phyloP scores from a whole-genome alignment of 768 basidiomycete genomes.

The Leccinum variicolor region DNA sequence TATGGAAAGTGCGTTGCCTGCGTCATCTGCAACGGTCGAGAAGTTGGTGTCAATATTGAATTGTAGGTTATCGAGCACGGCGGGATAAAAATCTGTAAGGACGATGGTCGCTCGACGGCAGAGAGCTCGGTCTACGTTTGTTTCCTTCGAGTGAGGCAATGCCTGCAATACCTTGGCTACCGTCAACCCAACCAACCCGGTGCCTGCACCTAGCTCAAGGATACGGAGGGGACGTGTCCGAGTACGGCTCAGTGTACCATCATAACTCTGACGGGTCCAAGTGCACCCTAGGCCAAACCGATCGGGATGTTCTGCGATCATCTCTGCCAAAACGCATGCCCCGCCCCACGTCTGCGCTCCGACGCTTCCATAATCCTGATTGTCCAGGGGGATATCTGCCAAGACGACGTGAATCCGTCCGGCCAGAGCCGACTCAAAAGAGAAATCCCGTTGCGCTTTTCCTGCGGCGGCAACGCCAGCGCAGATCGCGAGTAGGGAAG shows the following conservation, averaged over 20 bases:
- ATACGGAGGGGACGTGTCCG: constrained; percentile 30
- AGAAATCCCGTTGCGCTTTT: constrained; percentile 48
- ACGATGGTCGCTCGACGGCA: constrained; percentile 27
- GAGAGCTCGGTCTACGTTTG: background rate
- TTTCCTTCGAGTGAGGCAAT: background rate
- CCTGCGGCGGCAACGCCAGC: constrained; percentile 66
- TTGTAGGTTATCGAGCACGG: constrained; percentile 45
- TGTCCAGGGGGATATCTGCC: constrained; percentile 66
- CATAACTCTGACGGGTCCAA: background rate
- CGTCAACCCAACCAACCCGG: constrained; percentile 49
- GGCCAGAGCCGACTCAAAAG: constrained; percentile 33
- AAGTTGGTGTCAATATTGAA: constrained; percentile 42
- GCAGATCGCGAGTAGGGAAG: constrained; percentile 60
- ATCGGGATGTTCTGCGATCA: constrained; percentile 56
- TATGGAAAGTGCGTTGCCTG: constrained; percentile 15
- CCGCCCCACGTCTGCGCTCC: constrained; percentile 91
- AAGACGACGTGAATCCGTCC: constrained; percentile 41
- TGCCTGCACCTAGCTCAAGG: constrained; percentile 58
- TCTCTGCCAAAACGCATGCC: constrained; percentile 75
- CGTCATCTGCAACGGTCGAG: background rate
- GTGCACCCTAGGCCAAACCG: constrained; percentile 42
- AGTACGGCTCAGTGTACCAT: background rate
- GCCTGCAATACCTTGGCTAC: constrained; percentile 32
- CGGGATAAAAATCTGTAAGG: constrained; percentile 49
- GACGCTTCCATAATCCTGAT: constrained; percentile 66